Conservation (phyloP, 495 filamentous ascomycete genomes). For the Saxophila tyrrhenica region DNA sequence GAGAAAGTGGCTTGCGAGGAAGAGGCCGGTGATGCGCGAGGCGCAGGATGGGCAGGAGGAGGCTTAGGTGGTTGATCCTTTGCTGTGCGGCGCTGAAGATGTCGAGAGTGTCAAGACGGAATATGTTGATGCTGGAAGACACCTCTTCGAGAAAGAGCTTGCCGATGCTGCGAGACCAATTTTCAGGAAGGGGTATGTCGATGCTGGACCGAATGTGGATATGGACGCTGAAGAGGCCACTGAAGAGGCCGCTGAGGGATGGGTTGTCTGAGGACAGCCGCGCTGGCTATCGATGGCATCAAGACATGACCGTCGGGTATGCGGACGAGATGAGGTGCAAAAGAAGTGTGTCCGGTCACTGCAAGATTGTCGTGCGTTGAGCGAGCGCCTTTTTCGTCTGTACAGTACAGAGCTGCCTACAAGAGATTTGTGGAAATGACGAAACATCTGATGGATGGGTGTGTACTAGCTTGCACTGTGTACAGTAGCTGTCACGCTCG, state of each 20-base stretch:
- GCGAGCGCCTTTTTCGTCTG: too few relatives aligned
- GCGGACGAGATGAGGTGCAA: too few relatives aligned
- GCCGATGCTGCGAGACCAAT: too few relatives aligned
- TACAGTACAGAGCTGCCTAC: too few relatives aligned
- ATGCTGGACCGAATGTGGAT: neutral
- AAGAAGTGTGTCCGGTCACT: too few relatives aligned
- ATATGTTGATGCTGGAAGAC: neutral
- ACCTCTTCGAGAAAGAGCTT: too few relatives aligned
- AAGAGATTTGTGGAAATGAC: neutral
- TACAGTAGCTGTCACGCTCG: neutral
- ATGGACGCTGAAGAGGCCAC: neutral
- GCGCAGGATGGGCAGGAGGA: neutral
- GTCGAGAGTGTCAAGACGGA: too few relatives aligned
- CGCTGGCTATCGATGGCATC: too few relatives aligned
- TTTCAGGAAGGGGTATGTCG: neutral
- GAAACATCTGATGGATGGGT: neutral
- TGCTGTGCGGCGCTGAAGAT: neutral
- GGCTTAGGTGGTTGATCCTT: neutral
- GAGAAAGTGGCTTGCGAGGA: slow-evolving; percentile 28
- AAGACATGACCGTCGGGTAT: too few relatives aligned
- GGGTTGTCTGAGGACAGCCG: too few relatives aligned
- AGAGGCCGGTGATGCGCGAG: neutral
- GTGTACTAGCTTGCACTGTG: neutral
- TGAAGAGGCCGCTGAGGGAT: too few relatives aligned
- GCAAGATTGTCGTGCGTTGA: too few relatives aligned